phyloP scores from a whole-genome alignment of 768 basidiomycete species.

The Termitomyces eurrhizus region DNA sequence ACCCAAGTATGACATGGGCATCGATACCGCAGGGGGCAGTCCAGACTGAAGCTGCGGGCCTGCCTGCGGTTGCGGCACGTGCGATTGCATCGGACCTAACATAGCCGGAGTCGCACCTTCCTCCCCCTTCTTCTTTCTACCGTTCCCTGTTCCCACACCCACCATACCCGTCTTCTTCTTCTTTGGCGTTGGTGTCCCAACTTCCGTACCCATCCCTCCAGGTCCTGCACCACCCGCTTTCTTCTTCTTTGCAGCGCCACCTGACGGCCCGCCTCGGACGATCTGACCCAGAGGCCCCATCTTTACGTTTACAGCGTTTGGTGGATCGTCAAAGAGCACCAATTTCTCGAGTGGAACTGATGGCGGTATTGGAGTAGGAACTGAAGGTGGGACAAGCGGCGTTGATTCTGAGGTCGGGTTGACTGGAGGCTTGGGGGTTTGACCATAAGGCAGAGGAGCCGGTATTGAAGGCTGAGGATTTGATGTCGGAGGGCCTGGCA shows the following conservation, averaged over 20 bases:
- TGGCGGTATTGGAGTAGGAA: slow-evolving; percentile 10
- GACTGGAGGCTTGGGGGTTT: neutral
- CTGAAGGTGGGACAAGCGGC: neutral
- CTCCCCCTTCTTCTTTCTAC: slow-evolving; percentile 41
- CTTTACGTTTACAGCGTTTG: slow-evolving; percentile 56
- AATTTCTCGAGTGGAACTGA: slow-evolving; percentile 21
- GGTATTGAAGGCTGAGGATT: slow-evolving; percentile 4
- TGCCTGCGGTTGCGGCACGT: neutral
- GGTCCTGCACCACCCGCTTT: slow-evolving; percentile 21
- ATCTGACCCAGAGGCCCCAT: slow-evolving; percentile 81
- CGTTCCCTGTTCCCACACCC: slow-evolving; percentile 41
- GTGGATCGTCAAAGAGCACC: slow-evolving; percentile 62
- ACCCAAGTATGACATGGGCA: slow-evolving; percentile 8
- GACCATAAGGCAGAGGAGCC: neutral
- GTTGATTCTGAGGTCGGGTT: neutral
- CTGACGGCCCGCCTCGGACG: slow-evolving; percentile 42
- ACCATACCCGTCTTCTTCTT: slow-evolving; percentile 43
- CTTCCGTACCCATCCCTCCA: slow-evolving; percentile 21
- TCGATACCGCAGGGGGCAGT: slow-evolving; percentile 3
- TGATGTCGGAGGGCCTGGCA: slow-evolving; percentile 6
- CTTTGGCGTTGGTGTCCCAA: slow-evolving; percentile 19
- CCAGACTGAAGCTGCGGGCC: slow-evolving; percentile 3
- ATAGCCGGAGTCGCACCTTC: slow-evolving; percentile 5
- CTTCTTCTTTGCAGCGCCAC: slow-evolving; percentile 62
- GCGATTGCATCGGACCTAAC: slow-evolving; percentile 5